Base-by-base conservation (phyloP, 306 rosid genomes). In the Lagenaria siceraria region DNA sequence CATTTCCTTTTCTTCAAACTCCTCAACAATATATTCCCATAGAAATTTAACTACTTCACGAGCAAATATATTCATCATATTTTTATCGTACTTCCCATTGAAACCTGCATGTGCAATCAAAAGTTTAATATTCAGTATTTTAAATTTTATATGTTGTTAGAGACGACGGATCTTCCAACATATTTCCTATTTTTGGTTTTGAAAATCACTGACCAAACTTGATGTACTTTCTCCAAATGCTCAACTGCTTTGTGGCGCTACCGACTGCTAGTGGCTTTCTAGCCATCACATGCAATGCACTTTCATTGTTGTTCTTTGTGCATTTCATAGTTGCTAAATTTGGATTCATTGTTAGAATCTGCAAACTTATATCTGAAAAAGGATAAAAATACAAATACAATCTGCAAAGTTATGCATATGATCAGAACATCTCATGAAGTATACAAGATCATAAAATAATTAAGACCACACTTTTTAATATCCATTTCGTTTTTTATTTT, bases 281-380 rank as follows among this genome's bases (percentile, higher is more conserved):
- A 38, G 83, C 83, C 80, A 83, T 59, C 9, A 75, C 65, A 59
- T 79, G 78, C 75, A 83, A 70, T 10, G 85, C 83, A 0, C 63
- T 68, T 42, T 75, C 40, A 15, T 36, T 0, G 78, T 19, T 21
- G 11, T 58, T 58, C 7, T 58, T 58, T n/a, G 29, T 1, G 21
- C 19, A 18, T 24, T 11, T 58, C 33, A 24, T 58, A 58, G 22
- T 22, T 0, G 64, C 59, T 68, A 82, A 77, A 9, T 27, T 3
- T 24, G 0, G 24, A 53, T 75, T n/a, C 77, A 76, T 35, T 42
- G 3, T 40, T 52, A 53, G 6, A 19, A 53, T 53, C 1, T 53
- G 7, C 24, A 53, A 53, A 53, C 58, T 53, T 6, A 53, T 53
- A 53, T 53, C 58, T 53, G 58, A 0, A 12, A 18, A 6, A 15